Conservation (phyloP, 1,284 basidiomycete genomes). For the Malassezia arunalokei region DNA sequence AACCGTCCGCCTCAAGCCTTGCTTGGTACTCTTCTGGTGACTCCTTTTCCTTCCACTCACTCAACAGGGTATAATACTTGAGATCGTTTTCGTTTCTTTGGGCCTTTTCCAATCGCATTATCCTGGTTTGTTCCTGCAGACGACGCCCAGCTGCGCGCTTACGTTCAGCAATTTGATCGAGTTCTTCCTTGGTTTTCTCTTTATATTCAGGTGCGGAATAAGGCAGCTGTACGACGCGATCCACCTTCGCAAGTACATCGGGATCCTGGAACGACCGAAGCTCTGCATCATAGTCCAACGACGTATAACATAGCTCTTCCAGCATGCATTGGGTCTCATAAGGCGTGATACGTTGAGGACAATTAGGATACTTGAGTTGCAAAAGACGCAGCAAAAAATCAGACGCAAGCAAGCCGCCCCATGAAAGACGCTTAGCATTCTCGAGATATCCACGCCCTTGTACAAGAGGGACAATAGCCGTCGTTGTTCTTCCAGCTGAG, state of each 20-base stretch:
- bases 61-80: conserved; percentile 58
- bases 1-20: conserved; percentile 53
- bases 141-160: conserved; percentile 72
- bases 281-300: conserved; percentile 62
- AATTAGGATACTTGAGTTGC: conserved; percentile 89
- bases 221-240: conserved; percentile 44
- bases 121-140: conserved; percentile 82
- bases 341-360: conserved; percentile 54
- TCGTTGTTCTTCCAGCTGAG: conserved; percentile 30
- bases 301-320: conserved; percentile 73
- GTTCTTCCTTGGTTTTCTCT: conserved; percentile 84
- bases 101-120: conserved; percentile 61
- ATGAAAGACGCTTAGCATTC: conserved; percentile 56
- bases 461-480: conserved; percentile 34
- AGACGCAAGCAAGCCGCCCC: conserved; percentile 78
- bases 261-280: conserved; percentile 60
- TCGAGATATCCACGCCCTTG: conserved; percentile 31
- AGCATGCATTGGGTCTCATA: conserved; percentile 66
- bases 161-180: conserved; percentile 63
- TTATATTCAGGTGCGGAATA: conserved; percentile 51
- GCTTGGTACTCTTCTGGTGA: conserved; percentile 66
- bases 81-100: conserved; percentile 71
- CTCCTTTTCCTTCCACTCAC: conserved; percentile 57
- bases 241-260: conserved; percentile 68
- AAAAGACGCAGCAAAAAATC: conserved; percentile 84